phyloP scores from a whole-genome alignment of 148 eudicot species.

The Nyssa sinensis region DNA sequence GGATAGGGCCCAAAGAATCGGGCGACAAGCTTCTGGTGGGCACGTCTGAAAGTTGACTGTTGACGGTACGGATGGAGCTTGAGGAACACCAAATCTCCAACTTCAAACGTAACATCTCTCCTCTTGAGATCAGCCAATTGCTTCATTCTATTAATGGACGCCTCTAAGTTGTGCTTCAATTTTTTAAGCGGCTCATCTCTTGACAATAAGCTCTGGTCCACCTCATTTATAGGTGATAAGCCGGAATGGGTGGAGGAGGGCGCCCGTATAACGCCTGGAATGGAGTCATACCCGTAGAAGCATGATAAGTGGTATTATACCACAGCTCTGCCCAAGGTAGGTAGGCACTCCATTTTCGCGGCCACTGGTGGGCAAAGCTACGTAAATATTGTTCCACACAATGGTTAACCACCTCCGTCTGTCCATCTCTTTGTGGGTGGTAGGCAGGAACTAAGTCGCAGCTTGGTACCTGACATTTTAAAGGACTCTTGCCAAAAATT shows the following conservation, averaged over 20 bases:
- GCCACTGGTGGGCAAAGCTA: not conserved
- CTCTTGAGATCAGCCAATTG: not conserved
- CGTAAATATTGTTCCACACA: not conserved
- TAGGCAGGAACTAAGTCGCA: not conserved
- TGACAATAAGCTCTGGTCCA: not conserved
- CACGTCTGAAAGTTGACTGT: not conserved
- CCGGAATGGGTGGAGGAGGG: not conserved
- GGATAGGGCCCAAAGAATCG: too few relatives aligned
- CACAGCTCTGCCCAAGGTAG: too few relatives aligned
- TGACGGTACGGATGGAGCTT: not conserved
- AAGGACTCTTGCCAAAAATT: too few relatives aligned
- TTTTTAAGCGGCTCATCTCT: not conserved
- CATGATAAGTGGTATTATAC: too few relatives aligned
- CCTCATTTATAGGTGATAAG: not conserved
- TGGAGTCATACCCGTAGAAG: too few relatives aligned
- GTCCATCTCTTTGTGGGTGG: not conserved
- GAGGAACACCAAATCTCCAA: not conserved
- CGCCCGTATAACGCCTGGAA: not conserved
- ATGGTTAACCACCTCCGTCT: not conserved
- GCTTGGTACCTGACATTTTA: too few relatives aligned
- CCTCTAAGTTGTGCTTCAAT: not conserved
- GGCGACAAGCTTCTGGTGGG: not conserved
- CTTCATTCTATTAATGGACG: not conserved
- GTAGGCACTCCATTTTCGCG: not conserved
- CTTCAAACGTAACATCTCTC: too few relatives aligned